These are phyloP conservation scores for Citrus reticulata DNA, from an alignment of 345 rosid genomes.

Conservation along the genomic window DNA sequence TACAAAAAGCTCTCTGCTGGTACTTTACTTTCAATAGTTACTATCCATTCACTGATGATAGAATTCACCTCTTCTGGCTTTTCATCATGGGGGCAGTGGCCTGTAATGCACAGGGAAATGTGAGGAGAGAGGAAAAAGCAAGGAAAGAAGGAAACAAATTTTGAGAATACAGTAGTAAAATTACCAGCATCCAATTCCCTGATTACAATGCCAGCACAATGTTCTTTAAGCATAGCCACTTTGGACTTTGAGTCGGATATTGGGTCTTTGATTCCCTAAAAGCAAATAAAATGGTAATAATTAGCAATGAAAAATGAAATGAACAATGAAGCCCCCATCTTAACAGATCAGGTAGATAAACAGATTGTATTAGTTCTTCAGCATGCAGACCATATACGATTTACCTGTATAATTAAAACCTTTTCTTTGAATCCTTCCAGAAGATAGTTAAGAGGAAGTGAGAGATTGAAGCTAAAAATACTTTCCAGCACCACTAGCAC, in stretches of 20 bases:
- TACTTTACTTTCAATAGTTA: conserved; percentile 23
- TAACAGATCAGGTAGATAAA: neutral
- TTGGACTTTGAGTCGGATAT: conserved; percentile 56
- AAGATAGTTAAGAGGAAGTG: conserved; percentile 75
- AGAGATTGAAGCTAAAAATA: conserved; percentile 73
- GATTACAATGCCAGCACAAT: conserved; percentile 43
- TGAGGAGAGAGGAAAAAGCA: neutral
- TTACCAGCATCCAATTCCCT: conserved; percentile 71
- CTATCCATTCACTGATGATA: conserved; percentile 54
- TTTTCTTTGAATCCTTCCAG: conserved; percentile 52
- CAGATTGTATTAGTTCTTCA: neutral
- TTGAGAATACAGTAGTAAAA: neutral
- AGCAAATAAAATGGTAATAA: neutral
- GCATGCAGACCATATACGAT: neutral
- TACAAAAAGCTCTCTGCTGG: conserved; percentile 15
- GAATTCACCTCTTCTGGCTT: conserved; percentile 57
- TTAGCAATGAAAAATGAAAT: neutral
- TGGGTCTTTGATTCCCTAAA: conserved; percentile 87
- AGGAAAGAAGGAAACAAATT: neutral
- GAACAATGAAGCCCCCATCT: neutral
- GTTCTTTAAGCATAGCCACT: conserved; percentile 57
- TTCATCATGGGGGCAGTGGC: conserved; percentile 93
- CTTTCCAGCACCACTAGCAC: conserved; percentile 73
- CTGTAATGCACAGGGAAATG: conserved; percentile 25
- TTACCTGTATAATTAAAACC: conserved; percentile 73